Conservation (phyloP, 2,329 filamentous ascomycete species). For the Penicillium thymicola region DNA sequence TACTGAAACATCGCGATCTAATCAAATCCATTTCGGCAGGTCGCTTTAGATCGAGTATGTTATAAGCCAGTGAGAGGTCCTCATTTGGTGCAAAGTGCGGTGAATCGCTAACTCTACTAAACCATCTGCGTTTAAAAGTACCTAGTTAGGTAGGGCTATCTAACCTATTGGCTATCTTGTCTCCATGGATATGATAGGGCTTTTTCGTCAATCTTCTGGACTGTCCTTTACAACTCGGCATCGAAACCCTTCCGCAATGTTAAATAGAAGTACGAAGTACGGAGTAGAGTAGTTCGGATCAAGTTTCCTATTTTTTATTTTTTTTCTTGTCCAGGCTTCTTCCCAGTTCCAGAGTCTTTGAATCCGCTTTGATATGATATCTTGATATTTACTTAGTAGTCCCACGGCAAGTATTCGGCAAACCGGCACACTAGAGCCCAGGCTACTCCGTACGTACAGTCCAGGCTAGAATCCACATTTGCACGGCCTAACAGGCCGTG, state of each 20-base stretch:
- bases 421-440: constrained; percentile 30
- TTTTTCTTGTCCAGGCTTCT: no score
- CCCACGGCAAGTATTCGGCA: constrained; percentile 24
- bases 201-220: no score
- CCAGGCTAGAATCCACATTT: constrained; percentile 3
- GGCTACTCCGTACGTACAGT: constrained; percentile 6
- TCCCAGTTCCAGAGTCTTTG: background rate
- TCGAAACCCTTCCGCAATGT: background rate
- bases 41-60: constrained; percentile 24
- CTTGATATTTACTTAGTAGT: background rate
- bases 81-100: background rate
- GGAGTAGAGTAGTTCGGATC: background rate
- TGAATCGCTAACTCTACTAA: no score
- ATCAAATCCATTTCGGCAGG: background rate
- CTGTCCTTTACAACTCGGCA: background rate
- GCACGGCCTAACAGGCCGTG: background rate
- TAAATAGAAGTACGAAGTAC: background rate
- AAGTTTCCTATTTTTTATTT: background rate
- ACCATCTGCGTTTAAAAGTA: background rate
- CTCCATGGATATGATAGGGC: background rate
- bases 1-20: background rate
- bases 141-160: background rate
- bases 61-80: constrained; percentile 8
- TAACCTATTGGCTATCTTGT: background rate
- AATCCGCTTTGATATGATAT: background rate